Base-by-base conservation (phyloP, 306 rosid species). In the Aeschynomene evenia region DNA sequence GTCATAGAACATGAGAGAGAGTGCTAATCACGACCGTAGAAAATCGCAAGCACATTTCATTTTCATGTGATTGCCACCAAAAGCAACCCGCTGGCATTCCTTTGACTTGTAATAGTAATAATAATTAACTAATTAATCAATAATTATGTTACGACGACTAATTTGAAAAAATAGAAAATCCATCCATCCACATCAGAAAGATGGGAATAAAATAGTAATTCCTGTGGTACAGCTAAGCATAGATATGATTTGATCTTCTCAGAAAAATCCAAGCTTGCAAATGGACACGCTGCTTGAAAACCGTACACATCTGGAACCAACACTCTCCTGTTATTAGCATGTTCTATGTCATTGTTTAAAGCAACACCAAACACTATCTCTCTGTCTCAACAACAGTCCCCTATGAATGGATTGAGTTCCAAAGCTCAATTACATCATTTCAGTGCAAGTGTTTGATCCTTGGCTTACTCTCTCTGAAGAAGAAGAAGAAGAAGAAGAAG, bases 51-150 rank as follows among this genome's bases (percentile, higher is more conserved):
- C 22, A 16, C 22, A 18, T 21, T 9, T 59, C 69, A 66, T 31
- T 54, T 15, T 42, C 73, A 66, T 14, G 64, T 29, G 63, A n/a
- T 26, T 26, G 37, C 10, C 56, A 59, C 29, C 24, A 59, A 49
- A 18, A 6, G 10, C 6, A 0, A 10, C 34, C 62, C 37, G 36
- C 2, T 16, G 24, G 26, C 52, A 5, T 23, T 60, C n/a, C 26
- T 40, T 71, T 77, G 77, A 71, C 81, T 52, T 55, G n/a, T 9
- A 5, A 26, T 23, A n/a, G n/a, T n/a, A n/a, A n/a, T n/a, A n/a
- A n/a, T n/a, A n/a, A n/a, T 76, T 18, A 59, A 68, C 26, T 67
- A 20, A 18, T 49, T 29, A 15, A 26, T n/a, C 3, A 4, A 45
- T 15, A 15, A 45, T n/a, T n/a, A 45, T n/a, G n/a, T 45, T n/a